Evolutionary conservation across 257 asterid species (phyloP).

Genomic region (Salvia splendens): DNA sequence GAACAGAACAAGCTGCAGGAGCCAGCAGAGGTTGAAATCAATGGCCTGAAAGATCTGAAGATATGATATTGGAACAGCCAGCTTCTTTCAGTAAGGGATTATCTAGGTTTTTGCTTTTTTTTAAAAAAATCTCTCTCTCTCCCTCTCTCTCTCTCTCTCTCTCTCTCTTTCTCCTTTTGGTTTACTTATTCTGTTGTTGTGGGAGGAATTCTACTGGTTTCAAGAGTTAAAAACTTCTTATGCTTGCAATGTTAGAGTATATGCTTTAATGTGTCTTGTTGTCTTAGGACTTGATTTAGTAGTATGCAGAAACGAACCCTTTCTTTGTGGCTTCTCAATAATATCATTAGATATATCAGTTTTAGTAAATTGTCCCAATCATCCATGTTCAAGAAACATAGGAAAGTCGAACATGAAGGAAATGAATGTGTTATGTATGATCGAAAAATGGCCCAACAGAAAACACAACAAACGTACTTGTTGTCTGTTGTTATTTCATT

Average conservation of each 20-base stretch:
- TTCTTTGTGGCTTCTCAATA: neutral
- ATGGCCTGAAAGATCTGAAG: conserved; percentile 45
- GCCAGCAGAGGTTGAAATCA: conserved; percentile 26
- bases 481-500: neutral
- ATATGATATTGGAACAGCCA: conserved; percentile 36
- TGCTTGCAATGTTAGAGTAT: no score
- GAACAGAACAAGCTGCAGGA: conserved; percentile 12
- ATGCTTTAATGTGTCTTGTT: neutral
- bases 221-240: conserved; percentile 31
- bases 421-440: neutral
- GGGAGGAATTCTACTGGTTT: conserved; percentile 37
- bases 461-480: neutral
- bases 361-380: neutral
- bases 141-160: no score
- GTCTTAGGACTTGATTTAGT: neutral
- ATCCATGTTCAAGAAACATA: neutral
- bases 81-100: conserved; percentile 31
- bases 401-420: neutral
- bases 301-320: conserved; percentile 3
- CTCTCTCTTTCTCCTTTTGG: neutral
- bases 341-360: neutral
- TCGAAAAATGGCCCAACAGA: neutral
- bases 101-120: conserved; percentile 34
- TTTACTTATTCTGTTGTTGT: conserved; percentile 20
- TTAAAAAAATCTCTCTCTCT: neutral